Conservation (phyloP, 768 basidiomycete genomes). For the Pleurotus tuber-regium region DNA sequence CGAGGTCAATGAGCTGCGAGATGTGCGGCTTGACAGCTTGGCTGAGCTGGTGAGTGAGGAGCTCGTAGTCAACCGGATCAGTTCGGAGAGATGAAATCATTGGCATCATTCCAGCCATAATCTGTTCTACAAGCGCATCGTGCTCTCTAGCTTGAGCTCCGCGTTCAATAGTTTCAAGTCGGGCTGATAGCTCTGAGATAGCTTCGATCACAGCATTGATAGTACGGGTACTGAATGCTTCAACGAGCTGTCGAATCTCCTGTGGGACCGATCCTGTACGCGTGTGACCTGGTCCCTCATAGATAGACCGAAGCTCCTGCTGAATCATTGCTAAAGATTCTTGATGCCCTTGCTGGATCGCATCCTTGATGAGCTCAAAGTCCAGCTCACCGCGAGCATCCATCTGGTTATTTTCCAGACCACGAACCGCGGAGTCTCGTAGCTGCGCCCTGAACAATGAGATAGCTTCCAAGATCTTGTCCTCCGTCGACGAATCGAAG, state of each 20-base stretch:
- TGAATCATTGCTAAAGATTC: slow-evolving; percentile 57
- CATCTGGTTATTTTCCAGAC: slow-evolving; percentile 58
- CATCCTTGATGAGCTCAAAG: slow-evolving; percentile 69
- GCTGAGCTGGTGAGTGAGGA: slow-evolving; percentile 68
- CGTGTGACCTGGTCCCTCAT: slow-evolving; percentile 35
- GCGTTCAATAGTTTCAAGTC: slow-evolving; percentile 50
- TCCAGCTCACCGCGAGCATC: slow-evolving; percentile 79
- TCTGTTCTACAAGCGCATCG: slow-evolving; percentile 58
- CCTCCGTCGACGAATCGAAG: slow-evolving; percentile 49
- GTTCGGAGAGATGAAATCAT: slow-evolving; percentile 57
- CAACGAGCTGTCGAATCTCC: slow-evolving; percentile 46
- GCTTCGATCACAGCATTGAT: slow-evolving; percentile 59
- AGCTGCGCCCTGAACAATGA: slow-evolving; percentile 67
- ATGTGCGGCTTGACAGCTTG: slow-evolving; percentile 90
- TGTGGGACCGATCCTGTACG: slow-evolving; percentile 19
- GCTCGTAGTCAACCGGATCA: slow-evolving; percentile 76
- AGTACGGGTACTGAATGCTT: slow-evolving; percentile 56
- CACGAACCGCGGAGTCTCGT: slow-evolving; percentile 56
- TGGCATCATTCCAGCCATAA: slow-evolving; percentile 58
- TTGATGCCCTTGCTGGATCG: slow-evolving; percentile 65
- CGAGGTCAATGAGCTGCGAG: slow-evolving; percentile 83
- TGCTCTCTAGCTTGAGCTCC: slow-evolving; percentile 51
- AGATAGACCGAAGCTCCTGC: slow-evolving; percentile 53
- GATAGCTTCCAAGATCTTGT: slow-evolving; percentile 64
- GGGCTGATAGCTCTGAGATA: slow-evolving; percentile 53